Evolutionary conservation across 352 stramenopile genomes (phyloP), one percentile per base, ranked within the genome.

Genomic region (Pythium apleroticum): DNA sequence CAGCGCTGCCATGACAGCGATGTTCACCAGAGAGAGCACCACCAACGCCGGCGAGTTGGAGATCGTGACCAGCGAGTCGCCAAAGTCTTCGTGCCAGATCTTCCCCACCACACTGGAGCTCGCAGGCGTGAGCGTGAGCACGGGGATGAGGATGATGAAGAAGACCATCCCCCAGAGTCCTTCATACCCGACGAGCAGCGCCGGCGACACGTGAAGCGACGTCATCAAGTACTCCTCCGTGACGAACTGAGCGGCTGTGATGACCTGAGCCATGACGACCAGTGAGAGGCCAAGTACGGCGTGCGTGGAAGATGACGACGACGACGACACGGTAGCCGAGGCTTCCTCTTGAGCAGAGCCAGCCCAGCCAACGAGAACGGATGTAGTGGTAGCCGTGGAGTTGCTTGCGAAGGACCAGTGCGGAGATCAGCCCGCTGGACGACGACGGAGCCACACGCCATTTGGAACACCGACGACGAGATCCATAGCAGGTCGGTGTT

Each of bases 151-250:
- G 20, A 86, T 43, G 3, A 87, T 45, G 64, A 93, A 89, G 60
- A 95, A 90, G 8, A 82, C 71, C 22, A 95, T 68, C 15, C 89
- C 89, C 86, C 87, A 97, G 20, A 96, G 73, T 0, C 89, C 89
- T 70, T 97, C 89, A 93, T 75, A 12, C 89, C 89, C 46, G 96
- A n/a, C 88, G 52, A 95, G 75, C 67, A 93, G 73, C 76, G 96
- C 85, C 27, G 87, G 86, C 55, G 75, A 88, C 48, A 96, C 81
- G 63, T 91, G 85, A 25, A 93, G 72, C 28, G 71, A 63, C 27
- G 85, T 71, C 72, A 96, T 88, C 72, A 95, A 89, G 73, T 90
- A 82, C 71, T 97, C 89, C 63, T 97, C 89, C 10, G 96, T 83
- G 24, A 96, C 82, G 60, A 97, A 95, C 74, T 97, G 89, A 56